Evolutionary conservation across 495 filamentous ascomycete genomes (phyloP).

Genomic region (Tuber calosporum): DNA sequence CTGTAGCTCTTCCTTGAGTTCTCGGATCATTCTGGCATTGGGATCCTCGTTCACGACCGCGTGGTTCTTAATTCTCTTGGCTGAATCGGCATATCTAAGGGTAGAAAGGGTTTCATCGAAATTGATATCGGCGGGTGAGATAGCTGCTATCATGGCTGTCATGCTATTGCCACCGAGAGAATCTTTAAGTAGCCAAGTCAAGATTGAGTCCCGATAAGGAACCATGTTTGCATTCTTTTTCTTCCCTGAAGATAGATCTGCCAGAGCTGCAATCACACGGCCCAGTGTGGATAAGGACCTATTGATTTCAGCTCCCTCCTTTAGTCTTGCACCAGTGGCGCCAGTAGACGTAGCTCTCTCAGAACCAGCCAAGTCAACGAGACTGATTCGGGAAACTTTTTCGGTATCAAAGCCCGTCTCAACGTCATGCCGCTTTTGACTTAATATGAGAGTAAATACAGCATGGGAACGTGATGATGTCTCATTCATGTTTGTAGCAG

Average conservation of each 20-base stretch:
- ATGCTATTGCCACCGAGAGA: constrained; percentile 97
- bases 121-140: constrained; percentile 98
- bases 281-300: constrained; percentile 91
- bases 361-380: constrained; percentile 96
- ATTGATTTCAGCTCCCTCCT: constrained; percentile 99
- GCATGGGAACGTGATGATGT: constrained; percentile 97
- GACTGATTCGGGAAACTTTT: constrained; percentile 93
- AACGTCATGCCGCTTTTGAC: constrained; percentile 84
- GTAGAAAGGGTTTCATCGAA: constrained; percentile 97
- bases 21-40: constrained; percentile 96
- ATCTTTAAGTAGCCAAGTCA: constrained; percentile 97
- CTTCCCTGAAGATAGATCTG: constrained; percentile 80
- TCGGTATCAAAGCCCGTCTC: constrained; percentile 95
- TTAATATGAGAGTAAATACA: constrained; percentile 93
- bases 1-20: constrained; percentile 90
- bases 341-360: constrained; percentile 94
- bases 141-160: constrained; percentile 99
- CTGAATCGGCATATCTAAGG: constrained; percentile 91
- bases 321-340: constrained; percentile 88
- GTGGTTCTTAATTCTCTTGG: constrained; percentile 99
- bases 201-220: constrained; percentile 91
- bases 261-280: constrained; percentile 94
- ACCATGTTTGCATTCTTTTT: constrained; percentile 64
- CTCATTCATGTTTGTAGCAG: constrained; percentile 99
- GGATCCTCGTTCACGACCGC: constrained; percentile 98